Conservation (phyloP, 2,329 filamentous ascomycete species). For the Epichloe typhina region DNA sequence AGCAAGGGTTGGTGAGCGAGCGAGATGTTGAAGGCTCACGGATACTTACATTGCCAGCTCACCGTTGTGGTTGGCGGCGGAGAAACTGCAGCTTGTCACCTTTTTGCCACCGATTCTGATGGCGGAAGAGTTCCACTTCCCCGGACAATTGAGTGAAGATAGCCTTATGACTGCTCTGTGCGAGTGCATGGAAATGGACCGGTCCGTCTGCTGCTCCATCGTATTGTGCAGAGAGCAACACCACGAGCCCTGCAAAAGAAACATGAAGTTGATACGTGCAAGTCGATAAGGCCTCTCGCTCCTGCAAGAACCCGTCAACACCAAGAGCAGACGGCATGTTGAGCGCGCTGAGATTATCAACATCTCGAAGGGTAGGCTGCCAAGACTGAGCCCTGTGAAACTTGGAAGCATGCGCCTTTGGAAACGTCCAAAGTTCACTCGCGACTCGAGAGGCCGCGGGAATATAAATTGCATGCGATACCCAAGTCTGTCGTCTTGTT, state of each 20-base stretch:
- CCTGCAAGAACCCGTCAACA: constrained; percentile 1
- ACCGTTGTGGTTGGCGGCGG: neutral
- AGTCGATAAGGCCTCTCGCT: neutral
- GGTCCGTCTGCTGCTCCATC: neutral
- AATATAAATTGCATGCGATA: neutral
- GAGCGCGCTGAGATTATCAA: neutral
- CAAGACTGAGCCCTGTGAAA: neutral
- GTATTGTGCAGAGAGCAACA: neutral
- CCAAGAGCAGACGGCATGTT: neutral
- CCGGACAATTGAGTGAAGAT: neutral
- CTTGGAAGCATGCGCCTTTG: neutral
- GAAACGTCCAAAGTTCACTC: neutral
- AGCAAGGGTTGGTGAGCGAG: neutral
- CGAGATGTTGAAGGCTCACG: neutral
- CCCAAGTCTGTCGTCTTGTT: neutral
- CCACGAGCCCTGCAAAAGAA: neutral
- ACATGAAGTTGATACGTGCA: neutral
- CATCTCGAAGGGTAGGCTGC: neutral
- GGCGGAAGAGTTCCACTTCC: neutral
- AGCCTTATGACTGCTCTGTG: neutral
- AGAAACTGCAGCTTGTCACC: neutral
- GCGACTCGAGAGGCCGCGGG: neutral
- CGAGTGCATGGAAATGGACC: neutral
- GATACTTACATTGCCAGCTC: constrained; percentile 4
- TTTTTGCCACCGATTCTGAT: neutral